These are phyloP conservation scores for Staphylotrichum longicolle DNA, from an alignment of 495 filamentous ascomycete genomes.

Conservation along the genomic window DNA sequence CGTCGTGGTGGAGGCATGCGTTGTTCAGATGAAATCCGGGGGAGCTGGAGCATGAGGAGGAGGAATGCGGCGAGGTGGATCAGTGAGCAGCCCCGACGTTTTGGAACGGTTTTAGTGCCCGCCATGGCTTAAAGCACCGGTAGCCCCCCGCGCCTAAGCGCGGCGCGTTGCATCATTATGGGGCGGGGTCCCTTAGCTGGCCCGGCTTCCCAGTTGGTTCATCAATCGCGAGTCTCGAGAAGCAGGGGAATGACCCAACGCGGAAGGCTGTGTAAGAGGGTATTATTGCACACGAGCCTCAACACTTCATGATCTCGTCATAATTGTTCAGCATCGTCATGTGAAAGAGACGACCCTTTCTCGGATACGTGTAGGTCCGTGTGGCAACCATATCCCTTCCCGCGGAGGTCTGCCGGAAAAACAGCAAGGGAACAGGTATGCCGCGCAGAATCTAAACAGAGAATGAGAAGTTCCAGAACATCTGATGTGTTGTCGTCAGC, in stretches of 20 bases:
- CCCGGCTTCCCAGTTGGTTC: too few species aligned
- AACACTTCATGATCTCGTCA: background rate
- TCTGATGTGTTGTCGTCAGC: too few species aligned
- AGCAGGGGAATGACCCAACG: too few species aligned
- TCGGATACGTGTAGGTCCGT: too few species aligned
- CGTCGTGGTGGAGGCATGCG: background rate
- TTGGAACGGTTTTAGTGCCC: slow-evolving; percentile 23
- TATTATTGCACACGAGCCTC: too few species aligned
- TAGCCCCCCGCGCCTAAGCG: background rate
- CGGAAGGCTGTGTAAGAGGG: too few species aligned
- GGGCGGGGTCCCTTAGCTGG: too few species aligned
- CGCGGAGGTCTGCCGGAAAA: too few species aligned
- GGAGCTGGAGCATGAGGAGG: background rate
- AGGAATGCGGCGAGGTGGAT: slow-evolving; percentile 1
- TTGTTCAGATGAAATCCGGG: background rate
- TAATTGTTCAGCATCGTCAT: background rate
- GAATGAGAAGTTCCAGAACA: background rate
- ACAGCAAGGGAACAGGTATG: too few species aligned
- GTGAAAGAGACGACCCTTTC: too few species aligned
- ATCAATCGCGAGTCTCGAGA: too few species aligned
- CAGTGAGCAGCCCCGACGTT: slow-evolving; percentile 11
- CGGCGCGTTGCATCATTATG: background rate
- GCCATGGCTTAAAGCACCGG: slow-evolving; percentile 17
- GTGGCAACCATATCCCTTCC: background rate
- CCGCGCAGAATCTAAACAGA: too few species aligned